These are phyloP conservation scores for Tympanopsis confertula DNA, from an alignment of 2,329 filamentous ascomycete genomes.

Conservation along the genomic window DNA sequence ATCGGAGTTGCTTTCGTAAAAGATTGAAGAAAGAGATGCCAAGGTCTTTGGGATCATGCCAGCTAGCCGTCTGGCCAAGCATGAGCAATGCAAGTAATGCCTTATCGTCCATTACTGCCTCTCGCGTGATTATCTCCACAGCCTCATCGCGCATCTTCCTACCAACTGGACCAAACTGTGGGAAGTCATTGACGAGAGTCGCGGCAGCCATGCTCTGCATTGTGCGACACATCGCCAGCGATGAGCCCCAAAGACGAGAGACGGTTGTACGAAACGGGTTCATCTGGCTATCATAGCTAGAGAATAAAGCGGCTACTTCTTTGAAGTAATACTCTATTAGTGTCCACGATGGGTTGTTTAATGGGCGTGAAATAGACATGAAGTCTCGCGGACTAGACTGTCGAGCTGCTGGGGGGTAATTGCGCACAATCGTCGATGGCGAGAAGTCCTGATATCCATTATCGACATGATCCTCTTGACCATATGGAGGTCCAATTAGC, in stretches of 20 bases:
- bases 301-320: slow-evolving; percentile 48
- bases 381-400: background rate
- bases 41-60: slow-evolving; percentile 43
- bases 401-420: slow-evolving; percentile 12
- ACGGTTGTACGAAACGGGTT: slow-evolving; percentile 51
- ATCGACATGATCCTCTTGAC: slow-evolving; percentile 10
- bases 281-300: slow-evolving; percentile 50
- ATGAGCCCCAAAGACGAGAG: slow-evolving; percentile 42
- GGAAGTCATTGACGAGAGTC: slow-evolving; percentile 44
- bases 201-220: slow-evolving; percentile 55
- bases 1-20: background rate
- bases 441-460: slow-evolving; percentile 13
- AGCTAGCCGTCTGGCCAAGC: slow-evolving; percentile 45
- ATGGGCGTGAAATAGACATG: slow-evolving; percentile 2
- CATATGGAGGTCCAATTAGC: background rate
- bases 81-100: slow-evolving; percentile 44
- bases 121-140: slow-evolving; percentile 34
- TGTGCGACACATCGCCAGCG: slow-evolving; percentile 43
- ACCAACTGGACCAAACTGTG: slow-evolving; percentile 34
- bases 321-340: slow-evolving; percentile 54
- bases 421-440: slow-evolving; percentile 17
- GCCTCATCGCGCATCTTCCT: slow-evolving; percentile 38
- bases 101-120: slow-evolving; percentile 34
- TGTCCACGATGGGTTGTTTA: slow-evolving; percentile 33
- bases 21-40: slow-evolving; percentile 15